Base-by-base conservation (phyloP, 306 rosid species). In the Acacia confusa region DNA sequence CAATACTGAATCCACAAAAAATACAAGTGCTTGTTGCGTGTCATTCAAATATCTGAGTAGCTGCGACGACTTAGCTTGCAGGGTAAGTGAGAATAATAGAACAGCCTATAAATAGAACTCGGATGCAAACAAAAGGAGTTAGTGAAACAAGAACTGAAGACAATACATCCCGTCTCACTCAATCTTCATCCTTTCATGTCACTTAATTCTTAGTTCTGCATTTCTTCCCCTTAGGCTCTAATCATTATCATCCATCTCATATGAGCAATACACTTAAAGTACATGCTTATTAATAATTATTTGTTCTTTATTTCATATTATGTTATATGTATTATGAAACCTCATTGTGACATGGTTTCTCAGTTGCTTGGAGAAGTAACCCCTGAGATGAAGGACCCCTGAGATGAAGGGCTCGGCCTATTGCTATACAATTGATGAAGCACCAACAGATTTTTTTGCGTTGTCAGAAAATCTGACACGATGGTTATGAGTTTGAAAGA, bases 341-440 rank as follows among this genome's bases (percentile, higher is more conserved):
- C 70, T 77, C 64, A 57, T 72, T 66, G 28, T 81, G 70, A 68
- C 53, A 63, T 77, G 70, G 28, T 81, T 70, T 79, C 61, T 78
- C 86, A 95, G 99, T 71, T 90, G 81, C 91, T 70, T 85, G 98
- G 94, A 79, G 99, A 95, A 92, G 88, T 95, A 84, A 90, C 92
- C 77, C 93, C 86, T 78, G 98, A 95, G 82, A 75, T 89, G 86
- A 95, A 92, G 93, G 98, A 95, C n/a, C n/a, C n/a, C n/a, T n/a
- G n/a, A n/a, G n/a, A n/a, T n/a, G n/a, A n/a, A n/a, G n/a, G n/a
- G n/a, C 86, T 73, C 77, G 81, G 98, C 98, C 30, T 95, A 79
- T 86, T 90, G 96, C 80, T 95, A 89, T 85, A 87, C 79, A 79
- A 85, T 92, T 75, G 66, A 88, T 74, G 76, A 89, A 82, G 86